phyloP scores from a whole-genome alignment of 768 basidiomycete species.

The Amanita pallidorosea region DNA sequence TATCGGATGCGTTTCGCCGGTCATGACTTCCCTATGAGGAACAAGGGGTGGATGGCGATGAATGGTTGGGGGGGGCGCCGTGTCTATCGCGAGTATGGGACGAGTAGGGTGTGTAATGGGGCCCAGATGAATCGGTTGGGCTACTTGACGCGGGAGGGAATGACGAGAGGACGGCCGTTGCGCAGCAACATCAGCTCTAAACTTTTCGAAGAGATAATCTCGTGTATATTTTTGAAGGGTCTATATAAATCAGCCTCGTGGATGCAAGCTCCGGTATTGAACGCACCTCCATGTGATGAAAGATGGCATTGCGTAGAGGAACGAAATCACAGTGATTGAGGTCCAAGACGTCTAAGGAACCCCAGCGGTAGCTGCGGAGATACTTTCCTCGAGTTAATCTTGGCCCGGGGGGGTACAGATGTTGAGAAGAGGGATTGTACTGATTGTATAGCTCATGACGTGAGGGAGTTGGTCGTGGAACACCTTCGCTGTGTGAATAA shows the following conservation, averaged over 20 bases:
- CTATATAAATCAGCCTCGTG: conserved; percentile 27
- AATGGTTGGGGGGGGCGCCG: conserved; percentile 34
- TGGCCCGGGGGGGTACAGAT: conserved; percentile 19
- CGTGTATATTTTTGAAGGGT: conserved; percentile 78
- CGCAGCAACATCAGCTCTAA: conserved; percentile 48
- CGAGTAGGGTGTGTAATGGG: conserved; percentile 37
- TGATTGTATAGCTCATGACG: conserved; percentile 67
- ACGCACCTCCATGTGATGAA: conserved; percentile 82
- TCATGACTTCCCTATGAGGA: conserved; percentile 33
- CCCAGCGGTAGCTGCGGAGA: conserved; percentile 74
- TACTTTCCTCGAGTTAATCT: conserved; percentile 55
- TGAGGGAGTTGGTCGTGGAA: conserved; percentile 41
- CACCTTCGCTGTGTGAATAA: conserved; percentile 79
- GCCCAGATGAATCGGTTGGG: conserved; percentile 28
- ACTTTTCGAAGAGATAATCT: conserved; percentile 76
- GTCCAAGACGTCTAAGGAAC: conserved; percentile 71
- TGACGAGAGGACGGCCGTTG: conserved; percentile 37
- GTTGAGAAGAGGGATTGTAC: conserved; percentile 51
- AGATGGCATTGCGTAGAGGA: conserved; percentile 64
- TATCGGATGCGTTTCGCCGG: conserved; percentile 33
- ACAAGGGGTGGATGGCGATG: conserved; percentile 36
- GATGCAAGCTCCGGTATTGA: conserved; percentile 6
- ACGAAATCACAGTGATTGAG: conserved; percentile 74
- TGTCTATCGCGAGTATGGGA: conserved; percentile 54
- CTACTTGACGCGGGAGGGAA: conserved; percentile 29